These are phyloP conservation scores for Inga oerstediana DNA, from an alignment of 306 rosid genomes.

Conservation along the genomic window DNA sequence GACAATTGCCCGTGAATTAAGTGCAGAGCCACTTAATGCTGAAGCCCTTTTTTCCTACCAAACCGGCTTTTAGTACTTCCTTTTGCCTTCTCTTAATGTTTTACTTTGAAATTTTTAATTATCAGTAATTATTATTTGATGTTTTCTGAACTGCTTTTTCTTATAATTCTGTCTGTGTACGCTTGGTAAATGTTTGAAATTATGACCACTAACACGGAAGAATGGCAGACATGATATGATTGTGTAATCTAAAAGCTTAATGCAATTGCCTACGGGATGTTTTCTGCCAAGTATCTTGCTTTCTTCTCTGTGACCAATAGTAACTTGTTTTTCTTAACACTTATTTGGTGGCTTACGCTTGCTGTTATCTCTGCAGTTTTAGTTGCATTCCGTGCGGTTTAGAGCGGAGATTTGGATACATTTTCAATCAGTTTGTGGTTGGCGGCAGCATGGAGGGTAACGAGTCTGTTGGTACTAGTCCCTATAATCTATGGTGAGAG, in stretches of 20 bases:
- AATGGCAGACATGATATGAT: not conserved
- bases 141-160: conserved; percentile 9
- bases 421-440: conserved; percentile 27
- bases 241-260: conserved; percentile 18
- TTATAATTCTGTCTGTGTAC: not conserved
- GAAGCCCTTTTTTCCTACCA: not conserved
- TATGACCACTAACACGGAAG: not conserved
- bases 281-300: conserved; percentile 11
- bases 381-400: conserved; percentile 56
- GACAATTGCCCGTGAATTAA: not conserved
- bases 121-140: conserved; percentile 4
- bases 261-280: conserved; percentile 21
- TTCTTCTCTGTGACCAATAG: not conserved
- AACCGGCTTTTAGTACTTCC: not conserved
- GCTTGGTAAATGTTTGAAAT: conserved; percentile 15
- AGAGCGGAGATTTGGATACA: conserved; percentile 45
- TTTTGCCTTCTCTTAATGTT: not conserved
- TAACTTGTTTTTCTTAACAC: not conserved
- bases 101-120: conserved; percentile 8
- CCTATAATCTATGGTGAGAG: conserved; percentile 26
- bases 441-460: conserved; percentile 25
- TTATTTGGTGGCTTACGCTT: conserved; percentile 30
- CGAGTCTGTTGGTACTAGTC: conserved; percentile 27
- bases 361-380: conserved; percentile 68
- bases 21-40: not conserved